Conservation (phyloP, 257 asterid species). For the Gynochthodes officinalis region DNA sequence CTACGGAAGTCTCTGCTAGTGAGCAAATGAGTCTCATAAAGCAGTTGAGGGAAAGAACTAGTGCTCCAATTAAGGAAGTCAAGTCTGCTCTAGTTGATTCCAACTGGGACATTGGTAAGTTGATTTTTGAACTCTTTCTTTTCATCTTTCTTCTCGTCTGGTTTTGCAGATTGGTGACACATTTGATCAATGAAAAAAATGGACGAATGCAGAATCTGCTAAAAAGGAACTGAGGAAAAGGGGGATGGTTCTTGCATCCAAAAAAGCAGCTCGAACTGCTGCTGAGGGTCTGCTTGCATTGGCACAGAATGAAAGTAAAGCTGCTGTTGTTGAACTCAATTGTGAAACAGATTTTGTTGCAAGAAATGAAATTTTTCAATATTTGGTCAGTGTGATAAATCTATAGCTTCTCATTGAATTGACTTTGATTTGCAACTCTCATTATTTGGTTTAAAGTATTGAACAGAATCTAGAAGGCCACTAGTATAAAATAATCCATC, state of each 20-base stretch:
- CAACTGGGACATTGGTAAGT: slow-evolving; percentile 86
- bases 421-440: background rate
- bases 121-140: slow-evolving; percentile 5
- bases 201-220: slow-evolving; percentile 67
- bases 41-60: slow-evolving; percentile 83
- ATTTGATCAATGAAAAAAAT: slow-evolving; percentile 13
- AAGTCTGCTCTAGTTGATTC: slow-evolving; percentile 78
- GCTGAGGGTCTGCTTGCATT: slow-evolving; percentile 89
- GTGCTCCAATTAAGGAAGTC: slow-evolving; percentile 98
- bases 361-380: slow-evolving; percentile 89
- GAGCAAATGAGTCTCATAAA: slow-evolving; percentile 78
- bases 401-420: slow-evolving; percentile 8
- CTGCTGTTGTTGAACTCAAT: slow-evolving; percentile 79
- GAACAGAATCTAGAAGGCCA: too few species aligned
- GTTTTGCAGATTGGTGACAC: slow-evolving; percentile 11
- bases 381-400: slow-evolving; percentile 60
- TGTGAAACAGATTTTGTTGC: slow-evolving; percentile 98
- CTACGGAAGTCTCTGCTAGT: slow-evolving; percentile 52
- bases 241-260: slow-evolving; percentile 95
- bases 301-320: slow-evolving; percentile 69
- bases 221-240: slow-evolving; percentile 91
- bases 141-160: slow-evolving; percentile 3
- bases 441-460: background rate
- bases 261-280: slow-evolving; percentile 81
- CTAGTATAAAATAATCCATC: too few species aligned